Evolutionary conservation across 2,329 filamentous ascomycete genomes (phyloP), one percentile per base, ranked within the genome.

Genomic region (Paecilomyces variotii): DNA sequence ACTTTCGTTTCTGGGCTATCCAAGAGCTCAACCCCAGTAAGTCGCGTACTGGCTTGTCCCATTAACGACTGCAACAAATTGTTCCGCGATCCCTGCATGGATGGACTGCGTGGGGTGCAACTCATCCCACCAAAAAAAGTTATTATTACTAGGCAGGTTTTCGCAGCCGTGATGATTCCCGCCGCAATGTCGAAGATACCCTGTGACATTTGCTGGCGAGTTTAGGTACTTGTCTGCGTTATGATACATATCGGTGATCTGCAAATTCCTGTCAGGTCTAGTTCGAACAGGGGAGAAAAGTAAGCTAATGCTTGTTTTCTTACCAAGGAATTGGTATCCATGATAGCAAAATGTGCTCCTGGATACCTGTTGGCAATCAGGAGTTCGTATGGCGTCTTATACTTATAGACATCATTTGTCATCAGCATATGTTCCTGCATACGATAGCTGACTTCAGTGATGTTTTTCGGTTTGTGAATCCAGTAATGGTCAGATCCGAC

Each of bases 51-150:
- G 35, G 35, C 35, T 39, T 39, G 35, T 14, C 5, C 35, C 35
- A n/a, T 39, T 39, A 39, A 39, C 35, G 5, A 39, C 35, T 14
- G 11, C 35, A 39, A 39, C 14, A 6, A 39, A 39, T 14, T 39
- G 35, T 4, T n/a, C 35, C 12, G 35, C 35, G 12, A 39, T 10
- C 12, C 35, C 35, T 39, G 11, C 35, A n/a, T 39, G 35, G 35
- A 39, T 39, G 12, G 35, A 4, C 5, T 39, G 35, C 14, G 35
- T 39, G 12, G 35, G 87, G 75, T 93, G 89, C 68, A 92, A 70
- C 68, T 86, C 83, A 72, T 93, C 88, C 65, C 80, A 89, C 87
- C 88, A 92, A 69, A 90, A 63, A 69, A 83, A 92, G 53, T 82
- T 85, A 63, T 87, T 82, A 34, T 78, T 71, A 34, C 78, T 76